Conservation (phyloP, 345 rosid genomes). For the Rubroshorea leprosula region DNA sequence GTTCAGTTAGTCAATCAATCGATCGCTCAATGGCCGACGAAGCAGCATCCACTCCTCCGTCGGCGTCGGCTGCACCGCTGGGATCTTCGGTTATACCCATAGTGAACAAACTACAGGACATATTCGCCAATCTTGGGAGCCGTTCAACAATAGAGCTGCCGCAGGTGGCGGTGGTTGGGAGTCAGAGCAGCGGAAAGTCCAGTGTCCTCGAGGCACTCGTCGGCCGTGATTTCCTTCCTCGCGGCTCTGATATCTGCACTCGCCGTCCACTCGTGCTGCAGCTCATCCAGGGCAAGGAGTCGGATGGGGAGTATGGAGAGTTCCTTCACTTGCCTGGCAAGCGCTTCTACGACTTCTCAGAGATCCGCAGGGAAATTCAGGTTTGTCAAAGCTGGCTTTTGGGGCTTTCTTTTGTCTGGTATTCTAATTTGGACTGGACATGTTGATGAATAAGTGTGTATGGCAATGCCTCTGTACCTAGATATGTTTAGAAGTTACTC, state of each 20-base stretch:
- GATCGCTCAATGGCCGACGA: constrained; percentile 22
- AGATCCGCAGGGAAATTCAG: constrained; percentile 30
- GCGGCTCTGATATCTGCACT: constrained; percentile 87
- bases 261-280: constrained; percentile 96
- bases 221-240: constrained; percentile 94
- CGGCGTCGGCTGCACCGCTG: constrained; percentile 37
- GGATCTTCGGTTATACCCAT: constrained; percentile 92
- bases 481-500: background rate
- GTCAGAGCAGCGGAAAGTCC: constrained; percentile 99
- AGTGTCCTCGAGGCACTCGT: constrained; percentile 97
- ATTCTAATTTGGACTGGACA: background rate
- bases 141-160: constrained; percentile 92
- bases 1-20: constrained; percentile 1
- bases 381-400: background rate
- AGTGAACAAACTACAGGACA: constrained; percentile 92
- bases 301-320: constrained; percentile 63
- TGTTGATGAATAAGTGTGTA: background rate
- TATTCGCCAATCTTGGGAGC: constrained; percentile 89
- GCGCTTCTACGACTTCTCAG: constrained; percentile 25
- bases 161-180: constrained; percentile 97
- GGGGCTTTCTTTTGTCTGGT: background rate
- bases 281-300: constrained; percentile 82
- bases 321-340: constrained; percentile 29
- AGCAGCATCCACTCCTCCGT: constrained; percentile 19
- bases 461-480: background rate